Evolutionary conservation across 805 yeast genomes (phyloP).

Genomic region (Sungouiella thailandica): DNA sequence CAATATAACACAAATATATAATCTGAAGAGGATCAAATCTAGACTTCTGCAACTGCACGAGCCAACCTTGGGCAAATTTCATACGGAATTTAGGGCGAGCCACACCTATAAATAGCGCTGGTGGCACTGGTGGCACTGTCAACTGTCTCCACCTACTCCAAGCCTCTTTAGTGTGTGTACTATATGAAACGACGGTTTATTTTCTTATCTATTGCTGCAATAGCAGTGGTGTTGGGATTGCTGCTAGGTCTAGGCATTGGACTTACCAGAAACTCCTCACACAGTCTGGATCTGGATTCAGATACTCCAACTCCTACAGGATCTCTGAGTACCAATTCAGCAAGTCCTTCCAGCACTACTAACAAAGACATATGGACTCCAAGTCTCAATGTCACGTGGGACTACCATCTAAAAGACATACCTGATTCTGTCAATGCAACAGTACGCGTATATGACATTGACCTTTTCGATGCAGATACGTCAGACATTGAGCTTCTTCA

Average conservation of each 20-base stretch:
- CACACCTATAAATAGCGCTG: too few relatives aligned
- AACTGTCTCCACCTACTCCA: too few relatives aligned
- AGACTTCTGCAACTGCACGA: too few relatives aligned
- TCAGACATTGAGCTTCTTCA: slow-evolving; percentile 14
- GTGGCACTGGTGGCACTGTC: too few relatives aligned
- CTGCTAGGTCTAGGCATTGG: slow-evolving; percentile 1
- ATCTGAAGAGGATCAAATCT: too few relatives aligned
- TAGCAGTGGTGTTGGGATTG: neutral
- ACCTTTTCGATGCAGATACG: slow-evolving; percentile 16
- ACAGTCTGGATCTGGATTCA: too few relatives aligned
- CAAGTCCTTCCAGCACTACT: neutral
- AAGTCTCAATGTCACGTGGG: slow-evolving; percentile 2
- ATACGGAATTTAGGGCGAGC: too few relatives aligned
- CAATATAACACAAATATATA: too few relatives aligned
- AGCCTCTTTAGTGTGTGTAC: too few relatives aligned
- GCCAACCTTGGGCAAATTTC: too few relatives aligned
- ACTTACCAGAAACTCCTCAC: too few relatives aligned
- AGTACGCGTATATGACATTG: slow-evolving; percentile 20
- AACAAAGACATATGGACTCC: neutral
- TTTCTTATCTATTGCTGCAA: neutral
- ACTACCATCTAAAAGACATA: slow-evolving; percentile 12
- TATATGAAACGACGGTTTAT: neutral
- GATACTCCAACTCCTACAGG: neutral
- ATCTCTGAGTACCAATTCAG: neutral
- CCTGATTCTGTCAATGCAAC: slow-evolving; percentile 5